Conservation (phyloP, 495 filamentous ascomycete genomes). For the Penicillium ochrochloron region DNA sequence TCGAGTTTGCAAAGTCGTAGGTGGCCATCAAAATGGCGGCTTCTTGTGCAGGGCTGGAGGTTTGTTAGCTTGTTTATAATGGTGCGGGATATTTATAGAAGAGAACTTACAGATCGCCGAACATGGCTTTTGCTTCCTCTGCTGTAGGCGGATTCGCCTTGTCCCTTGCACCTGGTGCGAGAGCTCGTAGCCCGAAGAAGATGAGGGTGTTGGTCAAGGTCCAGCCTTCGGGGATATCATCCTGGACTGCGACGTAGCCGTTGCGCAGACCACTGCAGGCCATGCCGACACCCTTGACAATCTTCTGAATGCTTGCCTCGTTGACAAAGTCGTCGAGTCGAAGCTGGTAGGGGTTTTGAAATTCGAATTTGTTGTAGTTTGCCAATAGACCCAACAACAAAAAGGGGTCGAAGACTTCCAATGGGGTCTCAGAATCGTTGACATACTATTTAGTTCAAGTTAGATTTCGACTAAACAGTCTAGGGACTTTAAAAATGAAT, state of each 20-base stretch:
- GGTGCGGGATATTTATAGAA: background rate
- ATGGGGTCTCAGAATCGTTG: constrained; percentile 72
- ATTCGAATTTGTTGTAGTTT: constrained; percentile 99
- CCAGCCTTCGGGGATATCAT: constrained; percentile 93
- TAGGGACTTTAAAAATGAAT: constrained; percentile 18
- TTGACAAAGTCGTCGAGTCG: constrained; percentile 98
- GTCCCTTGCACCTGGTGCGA: constrained; percentile 68
- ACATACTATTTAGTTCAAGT: constrained; percentile 65
- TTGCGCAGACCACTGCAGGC: constrained; percentile 68
- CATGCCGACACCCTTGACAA: constrained; percentile 73
- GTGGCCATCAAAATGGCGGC: constrained; percentile 79
- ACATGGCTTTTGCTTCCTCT: constrained; percentile 79
- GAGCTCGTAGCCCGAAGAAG: constrained; percentile 81
- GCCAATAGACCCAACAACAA: constrained; percentile 84
- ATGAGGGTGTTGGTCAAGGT: constrained; percentile 74
- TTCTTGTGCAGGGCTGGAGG: constrained; percentile 71
- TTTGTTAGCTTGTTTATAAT: constrained; percentile 29
- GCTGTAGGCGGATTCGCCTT: constrained; percentile 56
- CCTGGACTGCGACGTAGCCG: constrained; percentile 85
- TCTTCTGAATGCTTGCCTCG: constrained; percentile 80
- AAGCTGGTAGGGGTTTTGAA: constrained; percentile 94
- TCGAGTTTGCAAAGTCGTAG: constrained; percentile 92
- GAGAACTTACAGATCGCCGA: constrained; percentile 63
- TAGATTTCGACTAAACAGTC: constrained; percentile 3
- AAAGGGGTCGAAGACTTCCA: constrained; percentile 73